These are phyloP conservation scores for Metschnikowia lunata DNA, from an alignment of 805 yeast genomes.

Conservation along the genomic window DNA sequence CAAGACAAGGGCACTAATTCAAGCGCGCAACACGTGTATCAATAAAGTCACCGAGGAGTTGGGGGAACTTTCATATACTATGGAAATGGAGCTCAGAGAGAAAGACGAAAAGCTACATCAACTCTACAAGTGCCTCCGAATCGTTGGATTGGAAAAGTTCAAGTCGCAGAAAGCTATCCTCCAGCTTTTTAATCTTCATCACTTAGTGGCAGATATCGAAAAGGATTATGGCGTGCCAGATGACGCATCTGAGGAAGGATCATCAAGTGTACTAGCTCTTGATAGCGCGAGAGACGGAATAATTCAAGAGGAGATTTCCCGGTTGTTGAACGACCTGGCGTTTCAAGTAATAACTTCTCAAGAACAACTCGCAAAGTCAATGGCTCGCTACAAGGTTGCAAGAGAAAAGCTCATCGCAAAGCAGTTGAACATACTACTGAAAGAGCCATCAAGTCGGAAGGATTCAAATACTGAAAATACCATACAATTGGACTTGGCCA, in stretches of 20 bases:
- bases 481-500: conserved; percentile 17
- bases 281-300: conserved; percentile 30
- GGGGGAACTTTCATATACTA: conserved; percentile 33
- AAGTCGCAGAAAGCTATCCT: conserved; percentile 27
- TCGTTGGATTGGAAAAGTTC: conserved; percentile 23
- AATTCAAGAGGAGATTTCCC: conserved; percentile 38
- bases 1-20: conserved; percentile 32
- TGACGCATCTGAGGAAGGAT: conserved; percentile 10
- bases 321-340: conserved; percentile 37
- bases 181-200: conserved; percentile 29
- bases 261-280: conserved; percentile 5
- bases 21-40: conserved; percentile 30
- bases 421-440: conserved; percentile 3
- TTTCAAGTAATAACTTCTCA: conserved; percentile 31
- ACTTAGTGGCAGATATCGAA: conserved; percentile 26
- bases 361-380: conserved; percentile 24
- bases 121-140: conserved; percentile 23
- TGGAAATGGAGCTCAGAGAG: conserved; percentile 36
- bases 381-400: conserved; percentile 8
- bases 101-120: conserved; percentile 31
- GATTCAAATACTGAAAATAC: conserved; percentile 3
- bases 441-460: neutral
- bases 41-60: conserved; percentile 35
- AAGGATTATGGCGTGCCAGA: conserved; percentile 12
- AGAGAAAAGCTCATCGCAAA: conserved; percentile 12